phyloP scores from a whole-genome alignment of 768 basidiomycete species.

The Cystofilobasidium capitatum region DNA sequence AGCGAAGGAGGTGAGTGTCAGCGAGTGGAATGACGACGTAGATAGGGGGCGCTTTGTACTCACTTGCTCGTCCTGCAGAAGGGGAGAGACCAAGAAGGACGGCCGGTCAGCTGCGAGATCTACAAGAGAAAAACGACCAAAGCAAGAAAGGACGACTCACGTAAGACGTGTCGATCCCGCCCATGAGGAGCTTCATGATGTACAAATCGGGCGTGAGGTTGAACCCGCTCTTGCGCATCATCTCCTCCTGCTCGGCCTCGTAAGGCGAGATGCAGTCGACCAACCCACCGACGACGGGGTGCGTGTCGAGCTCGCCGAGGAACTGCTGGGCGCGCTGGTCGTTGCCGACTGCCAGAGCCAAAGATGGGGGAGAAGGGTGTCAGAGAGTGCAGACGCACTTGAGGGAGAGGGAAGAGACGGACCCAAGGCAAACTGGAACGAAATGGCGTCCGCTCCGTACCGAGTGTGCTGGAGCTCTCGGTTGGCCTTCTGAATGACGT shows the following conservation, averaged over 20 bases:
- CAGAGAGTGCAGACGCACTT: conserved; percentile 14
- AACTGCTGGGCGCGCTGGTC: conserved; percentile 23
- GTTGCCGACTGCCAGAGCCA: background rate
- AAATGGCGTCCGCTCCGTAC: conserved; percentile 39
- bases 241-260: conserved; percentile 22
- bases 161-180: conserved; percentile 16
- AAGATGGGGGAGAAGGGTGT: background rate
- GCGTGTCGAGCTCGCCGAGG: conserved; percentile 37
- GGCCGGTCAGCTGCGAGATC: too few species aligned
- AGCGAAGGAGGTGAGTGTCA: too few species aligned
- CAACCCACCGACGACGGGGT: conserved; percentile 39
- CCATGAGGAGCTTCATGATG: conserved; percentile 37
- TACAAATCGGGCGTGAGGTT: conserved; percentile 37
- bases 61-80: too few species aligned
- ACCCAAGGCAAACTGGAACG: conserved; percentile 32
- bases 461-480: conserved; percentile 35
- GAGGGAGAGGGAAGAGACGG: background rate
- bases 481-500: conserved; percentile 37
- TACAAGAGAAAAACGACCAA: too few species aligned
- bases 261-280: conserved; percentile 39
- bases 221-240: conserved; percentile 8
- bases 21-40: too few species aligned
- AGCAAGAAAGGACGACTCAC: too few species aligned
- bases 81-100: too few species aligned
- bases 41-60: too few species aligned